Evolutionary conservation across 202 grass and related monocot species (phyloP).

Genomic region (Cymbopogon flexuosus): DNA sequence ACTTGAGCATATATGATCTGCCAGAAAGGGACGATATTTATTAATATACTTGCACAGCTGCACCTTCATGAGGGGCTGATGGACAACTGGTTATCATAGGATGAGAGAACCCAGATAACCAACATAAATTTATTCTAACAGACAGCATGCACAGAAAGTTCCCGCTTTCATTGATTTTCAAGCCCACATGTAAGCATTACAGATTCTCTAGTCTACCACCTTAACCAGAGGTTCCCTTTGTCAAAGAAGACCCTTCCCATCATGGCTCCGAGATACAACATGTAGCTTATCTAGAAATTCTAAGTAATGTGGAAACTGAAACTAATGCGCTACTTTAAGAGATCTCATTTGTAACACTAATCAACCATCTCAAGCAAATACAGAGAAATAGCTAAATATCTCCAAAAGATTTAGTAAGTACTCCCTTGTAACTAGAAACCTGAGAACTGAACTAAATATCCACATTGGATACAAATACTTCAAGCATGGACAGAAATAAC

Average conservation of each 20-base stretch:
- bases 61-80: not conserved
- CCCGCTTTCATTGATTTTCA: not conserved
- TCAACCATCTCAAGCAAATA: not conserved
- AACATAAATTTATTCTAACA: not conserved
- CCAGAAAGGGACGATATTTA: not conserved
- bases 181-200: not conserved
- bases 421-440: not conserved
- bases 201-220: not conserved
- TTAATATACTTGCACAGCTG: not conserved
- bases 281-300: constrained; percentile 6
- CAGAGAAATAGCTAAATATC: not conserved
- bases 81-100: not conserved
- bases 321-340: not conserved
- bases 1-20: not conserved
- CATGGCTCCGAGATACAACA: not conserved
- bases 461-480: not conserved
- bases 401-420: not conserved
- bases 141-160: not conserved
- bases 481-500: not conserved
- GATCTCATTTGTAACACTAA: not conserved
- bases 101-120: not conserved
- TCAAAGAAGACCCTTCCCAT: not conserved
- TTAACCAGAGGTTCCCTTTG: not conserved
- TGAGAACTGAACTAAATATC: not conserved
- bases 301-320: not conserved